Conservation (phyloP, 1,284 basidiomycete genomes). For the Coriolopsis trogii region DNA sequence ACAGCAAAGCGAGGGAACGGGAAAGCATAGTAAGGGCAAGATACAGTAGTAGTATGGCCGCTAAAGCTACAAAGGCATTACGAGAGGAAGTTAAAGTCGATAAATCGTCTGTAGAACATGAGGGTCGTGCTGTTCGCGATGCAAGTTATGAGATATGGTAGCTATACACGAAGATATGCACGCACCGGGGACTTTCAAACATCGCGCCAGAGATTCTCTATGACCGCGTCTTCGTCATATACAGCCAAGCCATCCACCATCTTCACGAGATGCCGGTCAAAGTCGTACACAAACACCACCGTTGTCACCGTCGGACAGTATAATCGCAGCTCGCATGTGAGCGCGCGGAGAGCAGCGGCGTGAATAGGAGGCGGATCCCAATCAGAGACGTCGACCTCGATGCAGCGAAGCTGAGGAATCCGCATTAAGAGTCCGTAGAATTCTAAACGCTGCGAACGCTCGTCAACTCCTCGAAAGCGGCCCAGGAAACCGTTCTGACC, state of each 20-base stretch:
- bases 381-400: constrained; percentile 64
- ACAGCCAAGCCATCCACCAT: constrained; percentile 44
- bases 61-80: constrained; percentile 17
- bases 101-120: background rate
- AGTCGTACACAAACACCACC: constrained; percentile 62
- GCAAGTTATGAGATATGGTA: background rate
- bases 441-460: constrained; percentile 48
- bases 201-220: constrained; percentile 58
- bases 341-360: constrained; percentile 53
- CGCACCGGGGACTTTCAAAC: constrained; percentile 28
- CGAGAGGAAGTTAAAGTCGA: background rate
- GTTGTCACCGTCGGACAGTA: constrained; percentile 54
- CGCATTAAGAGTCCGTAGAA: constrained; percentile 63
- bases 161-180: background rate
- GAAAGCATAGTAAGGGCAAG: background rate
- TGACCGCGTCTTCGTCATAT: constrained; percentile 43
- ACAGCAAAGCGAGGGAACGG: background rate
- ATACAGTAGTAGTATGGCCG: constrained; percentile 2
- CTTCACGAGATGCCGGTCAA: constrained; percentile 55
- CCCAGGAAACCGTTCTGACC: constrained; percentile 34
- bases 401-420: constrained; percentile 49
- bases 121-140: background rate
- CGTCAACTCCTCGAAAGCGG: constrained; percentile 8
- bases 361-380: constrained; percentile 61
- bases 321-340: constrained; percentile 58